A percentile compares a stretch with the other conserved stretches of the same genome.
Evolutionary conservation across 2,329 filamentous ascomycete genomes (phyloP).

Genomic region (Claviceps quebecensis): DNA sequence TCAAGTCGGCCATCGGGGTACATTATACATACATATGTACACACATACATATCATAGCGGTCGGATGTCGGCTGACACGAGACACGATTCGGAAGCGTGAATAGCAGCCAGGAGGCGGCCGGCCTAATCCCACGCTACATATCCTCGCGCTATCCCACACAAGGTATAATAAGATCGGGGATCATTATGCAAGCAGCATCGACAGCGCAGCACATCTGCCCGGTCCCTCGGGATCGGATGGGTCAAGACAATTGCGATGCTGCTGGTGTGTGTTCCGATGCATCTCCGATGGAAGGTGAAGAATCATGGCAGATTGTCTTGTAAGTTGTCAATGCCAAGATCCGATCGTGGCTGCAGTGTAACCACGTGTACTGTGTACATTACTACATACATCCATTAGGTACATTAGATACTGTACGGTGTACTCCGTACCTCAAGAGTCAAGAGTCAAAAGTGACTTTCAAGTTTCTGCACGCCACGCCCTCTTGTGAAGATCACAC

Average conservation of each 20-base stretch:
- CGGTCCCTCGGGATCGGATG: background rate
- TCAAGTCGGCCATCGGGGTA: background rate
- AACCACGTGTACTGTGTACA: no score
- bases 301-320: background rate
- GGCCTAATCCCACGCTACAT: background rate
- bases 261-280: background rate
- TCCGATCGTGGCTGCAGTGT: background rate
- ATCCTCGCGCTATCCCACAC: no score
- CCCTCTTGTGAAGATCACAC: no score
- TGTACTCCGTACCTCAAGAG: no score
- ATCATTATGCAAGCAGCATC: background rate
- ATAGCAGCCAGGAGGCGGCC: background rate
- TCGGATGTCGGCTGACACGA: background rate
- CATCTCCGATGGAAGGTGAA: background rate
- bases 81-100: background rate
- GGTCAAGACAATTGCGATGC: background rate
- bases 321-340: background rate
- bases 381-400: no score
- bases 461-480: no score
- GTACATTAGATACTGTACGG: no score
- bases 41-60: no score
- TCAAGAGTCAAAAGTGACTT: no score
- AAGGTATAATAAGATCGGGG: background rate
- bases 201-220: background rate
- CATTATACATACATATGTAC: no score